Conservation (phyloP, 2,329 filamentous ascomycete genomes). For the Knufia petricola region DNA sequence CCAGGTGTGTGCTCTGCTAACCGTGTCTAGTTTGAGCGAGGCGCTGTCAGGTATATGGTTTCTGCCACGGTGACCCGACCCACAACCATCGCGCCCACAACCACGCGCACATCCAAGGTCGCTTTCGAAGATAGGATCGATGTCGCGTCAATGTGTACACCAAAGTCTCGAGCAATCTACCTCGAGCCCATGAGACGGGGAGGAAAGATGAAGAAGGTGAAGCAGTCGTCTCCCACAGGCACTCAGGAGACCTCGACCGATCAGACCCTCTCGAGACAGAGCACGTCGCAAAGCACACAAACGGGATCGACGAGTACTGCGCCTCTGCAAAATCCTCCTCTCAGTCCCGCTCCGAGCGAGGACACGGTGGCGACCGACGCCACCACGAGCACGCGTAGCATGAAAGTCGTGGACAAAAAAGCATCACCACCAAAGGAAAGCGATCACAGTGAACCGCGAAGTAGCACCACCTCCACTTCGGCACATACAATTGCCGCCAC, state of each 20-base stretch:
- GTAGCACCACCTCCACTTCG: constrained; percentile 45
- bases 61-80: constrained; percentile 84
- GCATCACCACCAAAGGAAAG: constrained; percentile 26
- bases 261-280: constrained; percentile 33
- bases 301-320: constrained; percentile 19
- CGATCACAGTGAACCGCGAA: constrained; percentile 40
- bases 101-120: constrained; percentile 71
- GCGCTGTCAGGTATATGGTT: constrained; percentile 83
- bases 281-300: constrained; percentile 19
- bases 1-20: constrained; percentile 15
- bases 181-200: constrained; percentile 75
- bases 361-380: constrained; percentile 60
- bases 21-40: constrained; percentile 73
- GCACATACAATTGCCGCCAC: constrained; percentile 78
- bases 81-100: constrained; percentile 70
- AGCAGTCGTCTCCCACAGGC: constrained; percentile 34
- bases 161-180: constrained; percentile 73
- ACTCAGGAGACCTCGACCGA: constrained; percentile 37
- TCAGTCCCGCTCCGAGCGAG: constrained; percentile 52
- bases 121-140: constrained; percentile 75
- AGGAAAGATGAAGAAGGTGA: constrained; percentile 49
- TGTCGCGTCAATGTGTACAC: constrained; percentile 62
- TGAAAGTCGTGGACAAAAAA: constrained; percentile 43
- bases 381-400: constrained; percentile 54
- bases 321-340: constrained; percentile 29